A percentile compares a stretch with the other conserved stretches of the same genome.
Conservation (phyloP, 2,329 filamentous ascomycete species). For the Aureobasidium sp. region DNA sequence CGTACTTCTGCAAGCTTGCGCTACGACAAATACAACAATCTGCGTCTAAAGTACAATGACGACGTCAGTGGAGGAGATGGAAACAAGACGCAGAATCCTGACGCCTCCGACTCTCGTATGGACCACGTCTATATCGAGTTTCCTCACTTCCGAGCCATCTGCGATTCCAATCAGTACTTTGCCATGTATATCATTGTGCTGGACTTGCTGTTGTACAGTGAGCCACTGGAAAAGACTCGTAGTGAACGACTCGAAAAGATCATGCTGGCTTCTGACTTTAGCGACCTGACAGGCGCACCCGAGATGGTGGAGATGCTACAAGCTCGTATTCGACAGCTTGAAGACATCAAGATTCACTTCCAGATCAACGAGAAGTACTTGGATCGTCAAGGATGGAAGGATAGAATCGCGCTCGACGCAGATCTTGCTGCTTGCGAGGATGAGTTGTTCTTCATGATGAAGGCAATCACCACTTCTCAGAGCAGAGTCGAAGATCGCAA, state of each 20-base stretch:
- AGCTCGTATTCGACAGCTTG: constrained; percentile 82
- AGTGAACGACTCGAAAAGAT: constrained; percentile 95
- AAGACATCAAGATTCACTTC: constrained; percentile 95
- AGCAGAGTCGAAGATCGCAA: constrained; percentile 67
- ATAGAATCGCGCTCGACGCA: constrained; percentile 77
- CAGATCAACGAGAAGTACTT: constrained; percentile 82
- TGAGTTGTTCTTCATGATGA: constrained; percentile 99
- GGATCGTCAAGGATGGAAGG: constrained; percentile 84
- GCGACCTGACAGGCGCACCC: constrained; percentile 85
- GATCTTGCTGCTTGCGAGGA: constrained; percentile 87
- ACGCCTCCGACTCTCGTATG: constrained; percentile 58
- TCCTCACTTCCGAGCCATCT: constrained; percentile 85
- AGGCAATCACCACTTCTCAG: constrained; percentile 95
- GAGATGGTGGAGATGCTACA: constrained; percentile 89
- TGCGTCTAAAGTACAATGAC: constrained; percentile 94
- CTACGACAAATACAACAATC: constrained; percentile 96
- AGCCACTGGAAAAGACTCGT: constrained; percentile 94
- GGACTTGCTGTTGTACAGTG: constrained; percentile 90
- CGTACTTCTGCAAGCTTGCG: constrained; percentile 90
- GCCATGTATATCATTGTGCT: constrained; percentile 97
- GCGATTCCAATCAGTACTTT: constrained; percentile 96
- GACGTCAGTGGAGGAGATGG: constrained; percentile 64
- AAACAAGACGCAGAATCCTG: constrained; percentile 32
- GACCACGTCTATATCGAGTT: constrained; percentile 97
- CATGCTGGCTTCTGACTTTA: constrained; percentile 97